phyloP scores from a whole-genome alignment of 2,329 filamentous ascomycete genomes.

The Fusarium sp. region DNA sequence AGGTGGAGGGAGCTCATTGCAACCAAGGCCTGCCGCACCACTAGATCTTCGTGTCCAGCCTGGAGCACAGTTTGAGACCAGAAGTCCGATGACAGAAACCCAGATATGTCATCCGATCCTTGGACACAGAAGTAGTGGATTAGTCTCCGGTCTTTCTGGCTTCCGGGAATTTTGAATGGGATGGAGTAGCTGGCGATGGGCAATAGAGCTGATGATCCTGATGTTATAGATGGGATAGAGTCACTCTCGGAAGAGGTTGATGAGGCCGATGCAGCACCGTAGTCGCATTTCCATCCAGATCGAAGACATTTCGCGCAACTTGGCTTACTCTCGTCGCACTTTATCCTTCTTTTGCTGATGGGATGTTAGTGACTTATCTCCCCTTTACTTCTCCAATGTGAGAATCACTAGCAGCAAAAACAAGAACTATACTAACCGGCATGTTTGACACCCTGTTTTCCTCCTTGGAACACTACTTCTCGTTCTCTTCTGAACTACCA shows the following conservation, averaged over 20 bases:
- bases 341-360: slow-evolving; percentile 9
- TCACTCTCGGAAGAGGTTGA: too few relatives aligned
- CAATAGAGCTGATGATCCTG: not conserved
- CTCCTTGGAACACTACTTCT: slow-evolving; percentile 2
- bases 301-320: not conserved
- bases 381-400: too few relatives aligned
- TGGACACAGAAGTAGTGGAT: slow-evolving; percentile 20
- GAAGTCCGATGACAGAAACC: slow-evolving; percentile 1
- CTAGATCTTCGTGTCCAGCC: slow-evolving; percentile 3
- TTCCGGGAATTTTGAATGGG: slow-evolving; percentile 6
- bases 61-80: slow-evolving; percentile 4
- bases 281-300: slow-evolving; percentile 10
- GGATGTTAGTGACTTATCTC: not conserved
- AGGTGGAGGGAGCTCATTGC: slow-evolving; percentile 16
- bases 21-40: slow-evolving; percentile 5
- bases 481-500: not conserved
- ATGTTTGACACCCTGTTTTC: slow-evolving; percentile 11
- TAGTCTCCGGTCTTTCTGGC: slow-evolving; percentile 1
- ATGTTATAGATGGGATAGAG: accelerated
- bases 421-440: not conserved
- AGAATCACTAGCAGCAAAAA: too few relatives aligned
- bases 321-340: slow-evolving; percentile 3
- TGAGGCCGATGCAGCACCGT: not conserved
- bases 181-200: slow-evolving; percentile 5
- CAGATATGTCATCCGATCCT: slow-evolving; percentile 1